Conservation (phyloP, 768 basidiomycete genomes). For the Trametes cubensis region DNA sequence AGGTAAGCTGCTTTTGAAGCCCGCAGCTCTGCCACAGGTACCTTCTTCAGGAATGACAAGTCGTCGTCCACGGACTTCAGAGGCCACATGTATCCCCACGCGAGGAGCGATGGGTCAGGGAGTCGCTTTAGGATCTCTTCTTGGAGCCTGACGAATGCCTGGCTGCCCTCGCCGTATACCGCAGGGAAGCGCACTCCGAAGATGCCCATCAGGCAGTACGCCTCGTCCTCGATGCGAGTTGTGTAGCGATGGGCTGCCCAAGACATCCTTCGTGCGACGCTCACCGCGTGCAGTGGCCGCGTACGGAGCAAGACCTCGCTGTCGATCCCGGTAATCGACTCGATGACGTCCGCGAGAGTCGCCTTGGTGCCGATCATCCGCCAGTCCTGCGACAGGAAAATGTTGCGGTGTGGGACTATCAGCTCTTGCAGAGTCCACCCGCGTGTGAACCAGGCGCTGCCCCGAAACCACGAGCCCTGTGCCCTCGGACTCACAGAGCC, state of each 20-base stretch:
- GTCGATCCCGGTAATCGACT: conserved; percentile 1
- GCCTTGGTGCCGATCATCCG: conserved; percentile 4
- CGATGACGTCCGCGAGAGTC: neutral
- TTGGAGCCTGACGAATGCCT: neutral
- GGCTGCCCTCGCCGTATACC: conserved; percentile 1
- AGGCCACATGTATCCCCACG: neutral
- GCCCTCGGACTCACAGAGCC: neutral
- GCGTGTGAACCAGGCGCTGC: neutral
- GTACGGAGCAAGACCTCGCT: neutral
- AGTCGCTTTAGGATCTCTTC: neutral
- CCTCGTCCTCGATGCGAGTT: conserved; percentile 2
- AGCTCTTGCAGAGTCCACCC: conserved; percentile 7
- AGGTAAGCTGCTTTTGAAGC: neutral
- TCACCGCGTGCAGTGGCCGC: neutral
- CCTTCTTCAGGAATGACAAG: neutral
- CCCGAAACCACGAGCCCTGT: neutral
- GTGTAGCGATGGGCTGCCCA: conserved; percentile 3
- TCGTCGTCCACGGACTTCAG: too few species aligned
- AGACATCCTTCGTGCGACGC: conserved; percentile 10
- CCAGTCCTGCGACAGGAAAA: conserved; percentile 4
- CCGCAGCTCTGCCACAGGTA: neutral
- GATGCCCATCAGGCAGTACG: conserved; percentile 11
- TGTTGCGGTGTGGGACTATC: neutral
- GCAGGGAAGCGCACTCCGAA: neutral
- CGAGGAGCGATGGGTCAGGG: neutral